phyloP scores from a whole-genome alignment of 139 green algal genomes.

The Chlamydomonas sp. region DNA sequence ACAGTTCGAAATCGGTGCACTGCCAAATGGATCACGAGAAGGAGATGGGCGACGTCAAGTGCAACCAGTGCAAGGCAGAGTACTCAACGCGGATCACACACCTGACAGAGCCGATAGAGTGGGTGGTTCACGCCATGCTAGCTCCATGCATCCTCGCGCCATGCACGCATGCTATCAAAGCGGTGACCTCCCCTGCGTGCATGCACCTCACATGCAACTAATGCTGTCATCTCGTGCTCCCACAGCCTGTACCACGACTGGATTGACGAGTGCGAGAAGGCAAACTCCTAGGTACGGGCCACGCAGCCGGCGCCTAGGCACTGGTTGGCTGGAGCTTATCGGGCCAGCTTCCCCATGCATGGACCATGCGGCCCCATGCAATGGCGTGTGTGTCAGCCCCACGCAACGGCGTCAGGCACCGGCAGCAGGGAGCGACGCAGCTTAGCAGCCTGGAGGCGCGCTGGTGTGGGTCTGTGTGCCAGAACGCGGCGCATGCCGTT shows the following conservation, averaged over 20 bases:
- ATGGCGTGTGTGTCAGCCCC: no score
- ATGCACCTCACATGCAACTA: background rate
- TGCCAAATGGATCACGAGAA: constrained; percentile 35
- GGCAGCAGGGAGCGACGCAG: no score
- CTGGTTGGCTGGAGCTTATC: no score
- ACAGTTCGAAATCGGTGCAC: constrained; percentile 39
- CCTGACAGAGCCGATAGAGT: constrained; percentile 45
- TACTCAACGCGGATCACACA: constrained; percentile 37
- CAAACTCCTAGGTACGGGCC: background rate
- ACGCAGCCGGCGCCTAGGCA: no score
- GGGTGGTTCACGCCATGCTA: background rate
- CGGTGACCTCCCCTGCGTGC: background rate
- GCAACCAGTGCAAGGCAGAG: constrained; percentile 26
- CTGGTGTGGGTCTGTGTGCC: no score
- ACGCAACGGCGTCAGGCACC: no score
- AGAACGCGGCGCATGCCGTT: no score
- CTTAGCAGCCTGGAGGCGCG: no score
- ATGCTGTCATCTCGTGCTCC: no score
- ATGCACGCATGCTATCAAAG: background rate
- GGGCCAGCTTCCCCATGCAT: no score
- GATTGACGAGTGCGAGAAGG: constrained; percentile 14
- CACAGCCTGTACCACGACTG: constrained; percentile 16
- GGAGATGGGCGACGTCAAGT: constrained; percentile 20
- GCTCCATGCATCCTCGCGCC: background rate
- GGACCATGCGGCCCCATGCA: no score